Conservation (phyloP, 1,139 yeast species). For the Pichia sp. region DNA sequence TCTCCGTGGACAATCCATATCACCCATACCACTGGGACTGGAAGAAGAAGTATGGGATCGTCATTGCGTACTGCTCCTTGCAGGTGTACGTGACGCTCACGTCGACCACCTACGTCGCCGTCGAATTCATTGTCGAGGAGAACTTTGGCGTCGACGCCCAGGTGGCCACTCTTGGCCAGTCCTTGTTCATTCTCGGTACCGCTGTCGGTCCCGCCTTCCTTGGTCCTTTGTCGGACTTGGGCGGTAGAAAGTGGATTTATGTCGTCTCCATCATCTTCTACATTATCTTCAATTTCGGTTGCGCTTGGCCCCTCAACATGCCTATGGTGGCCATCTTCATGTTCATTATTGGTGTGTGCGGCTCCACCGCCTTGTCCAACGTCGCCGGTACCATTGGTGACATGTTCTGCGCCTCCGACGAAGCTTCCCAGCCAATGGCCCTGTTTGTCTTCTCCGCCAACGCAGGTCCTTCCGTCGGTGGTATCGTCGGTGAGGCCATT, state of each 20-base stretch:
- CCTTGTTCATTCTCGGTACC: slow-evolving; percentile 33
- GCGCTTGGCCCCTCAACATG: slow-evolving; percentile 48
- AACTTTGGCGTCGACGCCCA: slow-evolving; percentile 26
- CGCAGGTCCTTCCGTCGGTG: slow-evolving; percentile 33
- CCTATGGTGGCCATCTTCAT: slow-evolving; percentile 33
- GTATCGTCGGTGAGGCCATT: slow-evolving; percentile 34
- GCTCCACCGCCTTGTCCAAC: slow-evolving; percentile 33
- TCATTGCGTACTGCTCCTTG: slow-evolving; percentile 25
- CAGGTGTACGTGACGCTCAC: slow-evolving; percentile 31
- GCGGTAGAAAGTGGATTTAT: slow-evolving; percentile 70
- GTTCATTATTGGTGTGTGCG: slow-evolving; percentile 33
- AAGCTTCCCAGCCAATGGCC: slow-evolving; percentile 34
- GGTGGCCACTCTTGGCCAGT: slow-evolving; percentile 33
- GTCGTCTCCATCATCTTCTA: slow-evolving; percentile 50
- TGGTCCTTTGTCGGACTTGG: slow-evolving; percentile 62
- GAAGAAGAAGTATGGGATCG: slow-evolving; percentile 25
- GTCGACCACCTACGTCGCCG: slow-evolving; percentile 31
- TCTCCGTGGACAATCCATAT: slow-evolving; percentile 26
- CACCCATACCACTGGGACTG: slow-evolving; percentile 32
- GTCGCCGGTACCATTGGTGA: slow-evolving; percentile 35
- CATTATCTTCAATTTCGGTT: slow-evolving; percentile 49
- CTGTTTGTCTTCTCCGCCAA: slow-evolving; percentile 32
- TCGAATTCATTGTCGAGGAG: slow-evolving; percentile 27
- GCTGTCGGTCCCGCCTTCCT: slow-evolving; percentile 67
- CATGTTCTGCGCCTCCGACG: slow-evolving; percentile 31